Conservation (phyloP, 1,284 basidiomycete species). For the Taiwanofungus camphoratus region DNA sequence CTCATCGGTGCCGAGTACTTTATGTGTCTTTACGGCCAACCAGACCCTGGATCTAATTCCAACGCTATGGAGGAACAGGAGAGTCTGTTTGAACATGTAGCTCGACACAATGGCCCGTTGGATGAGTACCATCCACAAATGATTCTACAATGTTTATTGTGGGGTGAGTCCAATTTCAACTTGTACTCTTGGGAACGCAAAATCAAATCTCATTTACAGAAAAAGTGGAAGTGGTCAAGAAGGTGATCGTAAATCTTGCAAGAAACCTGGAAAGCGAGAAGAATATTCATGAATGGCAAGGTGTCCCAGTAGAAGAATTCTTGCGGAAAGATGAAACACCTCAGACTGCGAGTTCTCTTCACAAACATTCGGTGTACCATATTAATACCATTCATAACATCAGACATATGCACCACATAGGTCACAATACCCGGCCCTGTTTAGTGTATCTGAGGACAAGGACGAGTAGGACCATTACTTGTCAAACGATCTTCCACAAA, state of each 20-base stretch:
- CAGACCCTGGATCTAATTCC: conserved; percentile 16
- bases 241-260: conserved; percentile 67
- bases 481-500: background rate
- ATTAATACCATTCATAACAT: background rate
- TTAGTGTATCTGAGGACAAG: conserved; percentile 30
- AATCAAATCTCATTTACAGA: conserved; percentile 35
- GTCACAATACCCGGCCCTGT: conserved; percentile 40
- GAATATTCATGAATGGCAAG: conserved; percentile 37
- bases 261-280: conserved; percentile 28
- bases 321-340: conserved; percentile 31
- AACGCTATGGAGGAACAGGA: conserved; percentile 23
- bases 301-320: conserved; percentile 53
- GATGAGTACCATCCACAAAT: conserved; percentile 90
- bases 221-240: conserved; percentile 80
- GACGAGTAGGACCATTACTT: conserved; percentile 35
- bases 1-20: conserved; percentile 75
- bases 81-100: conserved; percentile 76
- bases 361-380: background rate
- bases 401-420: conserved; percentile 21
- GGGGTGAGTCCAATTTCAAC: conserved; percentile 50
- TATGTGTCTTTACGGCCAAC: conserved; percentile 65
- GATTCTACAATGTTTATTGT: conserved; percentile 84
- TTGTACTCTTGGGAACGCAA: background rate
- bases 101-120: conserved; percentile 76
- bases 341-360: conserved; percentile 18